Evolutionary conservation across 345 rosid species (phyloP).

Genomic region (Anastatica hierochuntica): DNA sequence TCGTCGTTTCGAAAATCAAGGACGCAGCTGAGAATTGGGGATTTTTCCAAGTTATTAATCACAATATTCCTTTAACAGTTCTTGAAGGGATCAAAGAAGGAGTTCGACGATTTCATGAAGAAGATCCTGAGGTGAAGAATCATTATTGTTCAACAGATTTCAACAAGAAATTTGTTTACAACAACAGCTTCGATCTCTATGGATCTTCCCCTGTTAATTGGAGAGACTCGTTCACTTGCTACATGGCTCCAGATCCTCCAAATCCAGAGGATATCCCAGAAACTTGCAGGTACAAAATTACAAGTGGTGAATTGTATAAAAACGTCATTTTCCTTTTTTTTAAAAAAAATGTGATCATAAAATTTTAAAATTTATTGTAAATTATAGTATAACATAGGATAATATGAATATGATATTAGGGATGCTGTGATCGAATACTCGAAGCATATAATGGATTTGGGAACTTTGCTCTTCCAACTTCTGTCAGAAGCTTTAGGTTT

Average conservation of each 20-base stretch:
- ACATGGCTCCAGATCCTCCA: constrained; percentile 34
- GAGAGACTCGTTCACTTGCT: constrained; percentile 34
- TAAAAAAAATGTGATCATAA: too few species aligned
- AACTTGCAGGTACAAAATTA: constrained; percentile 41
- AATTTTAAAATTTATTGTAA: too few species aligned
- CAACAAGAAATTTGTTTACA: constrained; percentile 17
- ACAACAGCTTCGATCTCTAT: constrained; percentile 33
- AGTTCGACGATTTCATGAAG: constrained; percentile 30
- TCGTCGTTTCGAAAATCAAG: constrained; percentile 16
- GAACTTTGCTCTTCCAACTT: constrained; percentile 22
- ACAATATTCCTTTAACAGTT: constrained; percentile 27
- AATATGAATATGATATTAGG: too few species aligned
- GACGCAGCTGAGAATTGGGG: constrained; percentile 34
- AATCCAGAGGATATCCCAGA: constrained; percentile 32
- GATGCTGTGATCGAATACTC: constrained; percentile 30
- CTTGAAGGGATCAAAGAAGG: constrained; percentile 32
- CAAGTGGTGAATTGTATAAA: too few species aligned
- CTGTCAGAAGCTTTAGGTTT: constrained; percentile 39
- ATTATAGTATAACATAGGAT: too few species aligned
- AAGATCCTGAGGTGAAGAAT: constrained; percentile 29
- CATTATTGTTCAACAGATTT: constrained; percentile 24
- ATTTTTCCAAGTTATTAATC: constrained; percentile 41
- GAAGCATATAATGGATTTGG: constrained; percentile 25
- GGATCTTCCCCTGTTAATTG: constrained; percentile 21
- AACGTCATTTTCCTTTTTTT: background rate